Conservation (phyloP, 2,329 filamentous ascomycete species). For the Biscogniauxia mediterranea region DNA sequence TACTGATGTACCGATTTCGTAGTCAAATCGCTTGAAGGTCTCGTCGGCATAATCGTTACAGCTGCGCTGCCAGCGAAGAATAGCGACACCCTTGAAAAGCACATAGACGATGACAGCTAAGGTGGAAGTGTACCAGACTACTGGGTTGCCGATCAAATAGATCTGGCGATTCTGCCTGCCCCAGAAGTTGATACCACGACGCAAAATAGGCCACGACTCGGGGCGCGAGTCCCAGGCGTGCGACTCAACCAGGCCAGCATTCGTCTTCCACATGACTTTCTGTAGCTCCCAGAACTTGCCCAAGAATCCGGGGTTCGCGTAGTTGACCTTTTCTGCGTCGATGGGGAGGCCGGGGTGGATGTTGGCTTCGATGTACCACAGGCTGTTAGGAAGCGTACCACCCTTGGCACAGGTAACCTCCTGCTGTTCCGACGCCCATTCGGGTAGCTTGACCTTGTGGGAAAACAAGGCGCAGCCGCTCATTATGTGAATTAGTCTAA, state of each 20-base stretch:
- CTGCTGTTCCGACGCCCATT: constrained; percentile 97
- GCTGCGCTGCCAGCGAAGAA: constrained; percentile 92
- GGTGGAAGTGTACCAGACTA: constrained; percentile 92
- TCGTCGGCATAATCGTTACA: constrained; percentile 80
- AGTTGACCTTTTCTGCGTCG: constrained; percentile 91
- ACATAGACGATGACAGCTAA: constrained; percentile 73
- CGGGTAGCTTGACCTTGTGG: constrained; percentile 97
- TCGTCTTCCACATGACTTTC: constrained; percentile 98
- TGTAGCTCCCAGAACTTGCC: constrained; percentile 98
- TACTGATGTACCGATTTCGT: constrained; percentile 86
- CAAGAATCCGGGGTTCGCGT: constrained; percentile 89
- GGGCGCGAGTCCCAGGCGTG: constrained; percentile 98
- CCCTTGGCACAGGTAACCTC: constrained; percentile 96
- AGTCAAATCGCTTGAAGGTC: constrained; percentile 95
- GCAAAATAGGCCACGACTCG: constrained; percentile 85
- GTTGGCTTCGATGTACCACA: constrained; percentile 96
- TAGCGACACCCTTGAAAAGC: constrained; percentile 80
- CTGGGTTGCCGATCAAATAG: constrained; percentile 91
- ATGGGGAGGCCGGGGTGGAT: constrained; percentile 73
- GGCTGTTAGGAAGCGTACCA: constrained; percentile 89
- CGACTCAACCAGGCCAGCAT: constrained; percentile 91
- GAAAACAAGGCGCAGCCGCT: constrained; percentile 95
- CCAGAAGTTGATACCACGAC: constrained; percentile 99
- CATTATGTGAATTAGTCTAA: constrained; percentile 93
- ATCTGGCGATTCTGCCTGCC: constrained; percentile 91